phyloP scores from a whole-genome alignment of 2,329 filamentous ascomycete genomes.

The Trichophyton simii region DNA sequence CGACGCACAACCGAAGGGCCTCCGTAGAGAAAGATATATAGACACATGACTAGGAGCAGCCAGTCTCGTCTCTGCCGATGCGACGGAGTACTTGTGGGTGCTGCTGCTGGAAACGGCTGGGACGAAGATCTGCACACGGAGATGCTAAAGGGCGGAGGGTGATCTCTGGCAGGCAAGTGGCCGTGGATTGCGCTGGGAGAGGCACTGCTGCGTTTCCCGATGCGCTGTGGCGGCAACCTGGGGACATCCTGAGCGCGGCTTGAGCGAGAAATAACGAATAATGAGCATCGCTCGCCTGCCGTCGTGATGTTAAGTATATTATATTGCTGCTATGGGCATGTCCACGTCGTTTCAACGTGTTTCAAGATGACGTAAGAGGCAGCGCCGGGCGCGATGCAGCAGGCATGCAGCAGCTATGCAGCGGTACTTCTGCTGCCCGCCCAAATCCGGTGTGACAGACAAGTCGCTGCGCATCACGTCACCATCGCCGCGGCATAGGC shows the following conservation, averaged over 20 bases:
- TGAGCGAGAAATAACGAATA: conserved; percentile 17
- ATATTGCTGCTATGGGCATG: neutral
- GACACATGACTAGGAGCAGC: no score
- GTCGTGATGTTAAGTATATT: no score
- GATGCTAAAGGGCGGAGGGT: conserved; percentile 24
- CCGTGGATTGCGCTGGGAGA: conserved; percentile 31
- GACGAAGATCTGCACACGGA: conserved; percentile 23
- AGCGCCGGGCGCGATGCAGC: no score
- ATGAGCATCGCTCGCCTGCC: conserved; percentile 8
- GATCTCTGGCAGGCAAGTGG: conserved; percentile 24
- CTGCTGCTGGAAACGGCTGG: conserved; percentile 23
- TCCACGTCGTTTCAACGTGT: neutral
- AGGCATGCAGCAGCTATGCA: neutral
- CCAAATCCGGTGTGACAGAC: neutral
- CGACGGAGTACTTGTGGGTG: conserved; percentile 23
- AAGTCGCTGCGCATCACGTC: neutral
- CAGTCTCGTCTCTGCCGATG: conserved; percentile 21
- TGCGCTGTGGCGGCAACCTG: conserved; percentile 16
- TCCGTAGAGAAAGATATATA: no score
- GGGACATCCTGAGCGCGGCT: conserved; percentile 22
- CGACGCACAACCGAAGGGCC: conserved; percentile 17
- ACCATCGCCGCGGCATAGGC: neutral
- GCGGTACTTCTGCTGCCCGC: neutral
- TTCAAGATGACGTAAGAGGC: neutral
- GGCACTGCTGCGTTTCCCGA: conserved; percentile 23